Evolutionary conservation across 139 green algal genomes (phyloP).

Genomic region (Pseudopediastrum boryanum): DNA sequence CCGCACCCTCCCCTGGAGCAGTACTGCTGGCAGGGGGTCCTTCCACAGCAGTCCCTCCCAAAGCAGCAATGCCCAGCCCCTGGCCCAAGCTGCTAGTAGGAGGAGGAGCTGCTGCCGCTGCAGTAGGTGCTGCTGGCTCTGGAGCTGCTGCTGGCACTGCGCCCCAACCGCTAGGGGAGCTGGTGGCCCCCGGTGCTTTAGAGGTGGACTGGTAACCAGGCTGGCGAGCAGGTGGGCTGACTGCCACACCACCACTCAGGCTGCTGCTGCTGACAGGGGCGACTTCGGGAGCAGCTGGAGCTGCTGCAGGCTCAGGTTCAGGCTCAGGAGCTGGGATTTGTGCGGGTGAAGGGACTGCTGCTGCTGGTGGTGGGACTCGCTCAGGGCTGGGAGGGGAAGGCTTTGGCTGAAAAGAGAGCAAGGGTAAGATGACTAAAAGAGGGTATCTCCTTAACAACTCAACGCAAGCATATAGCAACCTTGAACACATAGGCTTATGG

Average conservation of each 20-base stretch:
- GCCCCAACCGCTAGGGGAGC: not conserved
- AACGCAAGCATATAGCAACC: no score
- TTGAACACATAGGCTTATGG: no score
- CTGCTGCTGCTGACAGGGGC: slow-evolving; percentile 7
- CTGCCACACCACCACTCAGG: slow-evolving; percentile 4
- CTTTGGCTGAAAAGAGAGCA: no score
- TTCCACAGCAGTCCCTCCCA: slow-evolving; percentile 24
- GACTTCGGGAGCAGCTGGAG: slow-evolving; percentile 7
- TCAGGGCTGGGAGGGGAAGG: no score
- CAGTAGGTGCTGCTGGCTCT: not conserved
- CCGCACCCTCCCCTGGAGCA: not conserved
- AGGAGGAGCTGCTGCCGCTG: not conserved
- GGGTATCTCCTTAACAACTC: no score
- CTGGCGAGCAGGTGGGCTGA: slow-evolving; percentile 18
- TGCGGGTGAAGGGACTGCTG: no score
- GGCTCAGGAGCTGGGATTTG: no score
- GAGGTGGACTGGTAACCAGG: not conserved
- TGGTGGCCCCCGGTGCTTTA: slow-evolving; percentile 7
- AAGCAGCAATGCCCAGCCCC: slow-evolving; percentile 11
- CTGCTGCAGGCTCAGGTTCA: slow-evolving; percentile 17
- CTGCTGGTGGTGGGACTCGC: no score
- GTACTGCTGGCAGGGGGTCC: slow-evolving; percentile 10
- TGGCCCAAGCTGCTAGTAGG: slow-evolving; percentile 1
- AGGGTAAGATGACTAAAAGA: no score
- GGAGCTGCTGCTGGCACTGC: slow-evolving; percentile 26